Percentiles rank a stretch among this genome's conserved stretches.
Evolutionary conservation across 169 alveolate species (phyloP).

Genomic region (Plasmodium vinckei): DNA sequence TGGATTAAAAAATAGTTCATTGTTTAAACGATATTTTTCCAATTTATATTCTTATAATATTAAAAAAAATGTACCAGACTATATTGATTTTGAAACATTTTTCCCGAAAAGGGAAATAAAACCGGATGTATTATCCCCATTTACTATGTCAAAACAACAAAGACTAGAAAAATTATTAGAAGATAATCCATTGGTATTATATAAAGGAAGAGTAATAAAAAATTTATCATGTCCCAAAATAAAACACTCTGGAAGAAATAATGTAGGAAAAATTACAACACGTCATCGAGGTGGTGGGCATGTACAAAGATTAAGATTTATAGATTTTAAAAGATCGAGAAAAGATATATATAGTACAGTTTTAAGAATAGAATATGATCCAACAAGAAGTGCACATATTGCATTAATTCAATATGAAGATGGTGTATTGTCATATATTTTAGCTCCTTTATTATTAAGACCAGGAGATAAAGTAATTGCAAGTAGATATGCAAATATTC

Average conservation of each 20-base stretch:
- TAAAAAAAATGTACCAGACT: slow-evolving; percentile 85
- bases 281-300: slow-evolving; percentile 92
- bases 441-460: slow-evolving; percentile 88
- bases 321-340: slow-evolving; percentile 91
- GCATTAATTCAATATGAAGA: slow-evolving; percentile 91
- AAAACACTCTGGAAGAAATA: slow-evolving; percentile 88
- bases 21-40: slow-evolving; percentile 40
- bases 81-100: slow-evolving; percentile 87
- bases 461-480: slow-evolving; percentile 92
- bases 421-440: slow-evolving; percentile 91
- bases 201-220: slow-evolving; percentile 86
- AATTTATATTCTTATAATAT: slow-evolving; percentile 77
- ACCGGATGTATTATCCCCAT: slow-evolving; percentile 75
- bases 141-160: slow-evolving; percentile 80
- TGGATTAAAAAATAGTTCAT: background rate
- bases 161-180: slow-evolving; percentile 56
- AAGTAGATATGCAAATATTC: slow-evolving; percentile 88
- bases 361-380: slow-evolving; percentile 89
- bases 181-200: slow-evolving; percentile 26
- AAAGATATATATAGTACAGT: slow-evolving; percentile 91
- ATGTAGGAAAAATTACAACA: slow-evolving; percentile 83
- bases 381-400: slow-evolving; percentile 88
- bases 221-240: slow-evolving; percentile 86
- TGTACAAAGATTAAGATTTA: slow-evolving; percentile 88
- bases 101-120: slow-evolving; percentile 79